Evolutionary conservation across 2,329 filamentous ascomycete species (phyloP).

Genomic region (Arthrobotrys sinensis): DNA sequence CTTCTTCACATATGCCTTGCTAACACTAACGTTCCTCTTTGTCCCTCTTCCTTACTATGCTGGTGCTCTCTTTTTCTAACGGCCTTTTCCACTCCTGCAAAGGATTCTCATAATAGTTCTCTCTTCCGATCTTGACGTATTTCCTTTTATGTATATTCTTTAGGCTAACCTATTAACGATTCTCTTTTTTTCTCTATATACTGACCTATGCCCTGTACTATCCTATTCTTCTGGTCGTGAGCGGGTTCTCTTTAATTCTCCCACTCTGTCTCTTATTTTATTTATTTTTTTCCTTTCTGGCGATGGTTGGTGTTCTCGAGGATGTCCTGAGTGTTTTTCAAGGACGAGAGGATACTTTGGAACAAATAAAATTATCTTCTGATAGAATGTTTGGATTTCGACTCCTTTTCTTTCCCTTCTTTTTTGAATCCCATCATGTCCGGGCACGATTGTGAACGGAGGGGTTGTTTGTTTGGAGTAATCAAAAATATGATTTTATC

Average conservation of each 20-base stretch:
- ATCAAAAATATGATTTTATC: no score
- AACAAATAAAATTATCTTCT: constrained; percentile 5
- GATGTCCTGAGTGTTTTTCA: constrained; percentile 41
- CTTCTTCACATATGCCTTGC: constrained; percentile 4
- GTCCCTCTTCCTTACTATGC: constrained; percentile 7
- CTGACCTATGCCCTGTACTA: neutral
- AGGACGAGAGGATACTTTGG: constrained; percentile 49
- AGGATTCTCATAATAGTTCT: constrained; percentile 46
- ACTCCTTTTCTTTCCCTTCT: neutral
- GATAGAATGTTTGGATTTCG: constrained; percentile 40
- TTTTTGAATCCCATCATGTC: no score
- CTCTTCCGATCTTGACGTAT: constrained; percentile 63
- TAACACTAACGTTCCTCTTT: constrained; percentile 9
- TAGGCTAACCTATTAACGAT: neutral
- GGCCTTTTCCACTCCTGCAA: constrained; percentile 22
- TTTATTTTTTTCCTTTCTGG: neutral
- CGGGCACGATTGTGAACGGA: no score
- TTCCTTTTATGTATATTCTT: constrained; percentile 39
- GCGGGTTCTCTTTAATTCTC: constrained; percentile 36
- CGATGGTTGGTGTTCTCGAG: constrained; percentile 24
- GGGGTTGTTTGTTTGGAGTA: no score
- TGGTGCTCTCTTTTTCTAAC: constrained; percentile 20
- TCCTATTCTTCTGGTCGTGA: constrained; percentile 38
- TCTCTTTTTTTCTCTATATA: constrained; percentile 5
- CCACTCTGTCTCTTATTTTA: neutral